These are phyloP conservation scores for Mycosarcoma maydis DNA, from an alignment of 1,284 basidiomycete genomes.

Conservation along the genomic window DNA sequence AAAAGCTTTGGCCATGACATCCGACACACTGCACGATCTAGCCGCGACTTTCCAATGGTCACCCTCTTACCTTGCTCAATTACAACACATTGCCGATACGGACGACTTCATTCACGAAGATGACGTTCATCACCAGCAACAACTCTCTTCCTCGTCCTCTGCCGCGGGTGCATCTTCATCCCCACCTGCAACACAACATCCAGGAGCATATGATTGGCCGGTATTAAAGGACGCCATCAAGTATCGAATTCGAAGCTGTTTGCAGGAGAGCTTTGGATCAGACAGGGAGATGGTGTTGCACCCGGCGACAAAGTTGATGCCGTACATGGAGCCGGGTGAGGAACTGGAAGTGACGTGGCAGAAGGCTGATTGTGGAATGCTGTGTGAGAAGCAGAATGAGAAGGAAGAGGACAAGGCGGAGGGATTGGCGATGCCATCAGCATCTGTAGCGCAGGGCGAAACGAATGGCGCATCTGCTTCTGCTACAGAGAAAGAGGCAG, in stretches of 20 bases:
- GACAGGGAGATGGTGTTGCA: conserved; percentile 11
- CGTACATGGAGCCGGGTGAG: conserved; percentile 1
- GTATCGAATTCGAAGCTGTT: conserved; percentile 13
- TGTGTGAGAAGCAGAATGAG: neutral
- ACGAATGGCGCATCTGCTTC: neutral
- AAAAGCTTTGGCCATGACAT: no score
- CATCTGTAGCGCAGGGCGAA: no score
- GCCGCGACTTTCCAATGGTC: conserved; percentile 6
- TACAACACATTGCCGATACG: conserved; percentile 31
- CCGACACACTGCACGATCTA: conserved; percentile 8
- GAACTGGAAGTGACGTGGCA: neutral
- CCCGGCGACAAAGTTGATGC: conserved; percentile 15
- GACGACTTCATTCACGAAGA: conserved; percentile 35
- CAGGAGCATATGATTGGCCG: conserved; percentile 26
- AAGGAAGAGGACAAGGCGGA: neutral
- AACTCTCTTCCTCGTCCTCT: conserved; percentile 4
- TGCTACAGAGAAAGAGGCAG: neutral
- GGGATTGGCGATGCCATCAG: no score
- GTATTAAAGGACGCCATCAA: conserved; percentile 46
- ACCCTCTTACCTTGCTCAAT: conserved; percentile 12
- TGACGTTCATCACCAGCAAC: neutral
- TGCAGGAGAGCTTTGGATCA: conserved; percentile 13
- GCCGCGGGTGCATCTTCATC: neutral
- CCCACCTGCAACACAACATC: neutral
- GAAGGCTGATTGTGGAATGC: neutral